A percentile compares a stretch with the other conserved stretches of the same genome.
phyloP scores from a whole-genome alignment of 257 asterid genomes.

The Solanum sitiens region DNA sequence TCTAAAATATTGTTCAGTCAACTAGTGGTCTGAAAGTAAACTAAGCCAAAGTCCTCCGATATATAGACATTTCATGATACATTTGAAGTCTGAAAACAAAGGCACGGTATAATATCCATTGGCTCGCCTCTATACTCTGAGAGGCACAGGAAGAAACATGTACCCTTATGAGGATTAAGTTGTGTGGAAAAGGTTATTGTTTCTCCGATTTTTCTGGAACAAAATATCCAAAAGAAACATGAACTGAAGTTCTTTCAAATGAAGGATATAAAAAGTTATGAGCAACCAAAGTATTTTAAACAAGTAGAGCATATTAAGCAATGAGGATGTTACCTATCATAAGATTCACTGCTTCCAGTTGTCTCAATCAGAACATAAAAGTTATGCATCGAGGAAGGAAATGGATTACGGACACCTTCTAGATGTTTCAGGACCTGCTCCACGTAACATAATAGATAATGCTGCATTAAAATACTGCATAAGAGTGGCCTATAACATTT shows the following conservation, averaged over 20 bases:
- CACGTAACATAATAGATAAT: conserved; percentile 3
- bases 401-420: conserved; percentile 93
- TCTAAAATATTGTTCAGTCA: not conserved
- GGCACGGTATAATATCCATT: not conserved
- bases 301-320: conserved; percentile 1
- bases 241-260: not conserved
- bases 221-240: not conserved
- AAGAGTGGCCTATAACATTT: not conserved
- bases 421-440: conserved; percentile 79
- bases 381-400: conserved; percentile 71
- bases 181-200: not conserved
- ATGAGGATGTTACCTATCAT: conserved; percentile 64
- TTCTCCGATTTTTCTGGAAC: not conserved
- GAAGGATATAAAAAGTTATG: not conserved
- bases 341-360: conserved; percentile 82
- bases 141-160: not conserved
- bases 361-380: conserved; percentile 93
- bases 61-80: not conserved
- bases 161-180: not conserved
- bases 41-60: not conserved
- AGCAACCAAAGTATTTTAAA: not conserved
- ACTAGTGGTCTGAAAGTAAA: not conserved
- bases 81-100: not conserved
- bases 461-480: not conserved
- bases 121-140: not conserved